Evolutionary conservation across 2,329 filamentous ascomycete genomes (phyloP).

Genomic region (Emericellopsis atlantica): DNA sequence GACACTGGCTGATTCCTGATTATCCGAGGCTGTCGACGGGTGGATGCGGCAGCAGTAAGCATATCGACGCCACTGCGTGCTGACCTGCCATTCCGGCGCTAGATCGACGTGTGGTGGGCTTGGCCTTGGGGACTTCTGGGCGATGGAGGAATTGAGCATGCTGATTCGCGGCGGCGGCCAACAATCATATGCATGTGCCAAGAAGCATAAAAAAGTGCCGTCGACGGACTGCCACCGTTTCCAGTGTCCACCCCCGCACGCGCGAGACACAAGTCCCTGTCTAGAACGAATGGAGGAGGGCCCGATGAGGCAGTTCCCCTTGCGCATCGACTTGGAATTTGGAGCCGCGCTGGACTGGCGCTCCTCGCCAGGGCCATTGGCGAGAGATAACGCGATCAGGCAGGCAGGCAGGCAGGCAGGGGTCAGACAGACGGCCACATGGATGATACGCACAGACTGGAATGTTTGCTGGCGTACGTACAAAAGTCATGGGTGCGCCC

Average conservation of each 20-base stretch:
- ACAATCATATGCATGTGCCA: no score
- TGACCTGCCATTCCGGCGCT: conserved; percentile 1
- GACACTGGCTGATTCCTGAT: no score
- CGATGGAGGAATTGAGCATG: neutral
- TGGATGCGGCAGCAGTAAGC: no score
- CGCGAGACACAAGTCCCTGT: neutral
- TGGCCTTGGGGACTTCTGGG: neutral
- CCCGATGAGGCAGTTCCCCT: neutral
- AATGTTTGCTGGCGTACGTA: no score
- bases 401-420: no score
- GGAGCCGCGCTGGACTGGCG: neutral
- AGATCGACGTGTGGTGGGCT: neutral
- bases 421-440: no score
- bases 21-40: no score
- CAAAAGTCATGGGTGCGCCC: neutral
- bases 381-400: no score
- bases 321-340: neutral
- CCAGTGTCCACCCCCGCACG: no score
- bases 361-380: neutral
- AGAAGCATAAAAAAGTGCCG: no score
- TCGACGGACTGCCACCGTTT: neutral
- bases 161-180: neutral
- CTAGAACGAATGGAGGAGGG: neutral
- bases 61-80: no score
- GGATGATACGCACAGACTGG: no score